Evolutionary conservation across 1,284 basidiomycete species (phyloP), one percentile per base, ranked within the genome.

Genomic region (Cryptococcus sp.): DNA sequence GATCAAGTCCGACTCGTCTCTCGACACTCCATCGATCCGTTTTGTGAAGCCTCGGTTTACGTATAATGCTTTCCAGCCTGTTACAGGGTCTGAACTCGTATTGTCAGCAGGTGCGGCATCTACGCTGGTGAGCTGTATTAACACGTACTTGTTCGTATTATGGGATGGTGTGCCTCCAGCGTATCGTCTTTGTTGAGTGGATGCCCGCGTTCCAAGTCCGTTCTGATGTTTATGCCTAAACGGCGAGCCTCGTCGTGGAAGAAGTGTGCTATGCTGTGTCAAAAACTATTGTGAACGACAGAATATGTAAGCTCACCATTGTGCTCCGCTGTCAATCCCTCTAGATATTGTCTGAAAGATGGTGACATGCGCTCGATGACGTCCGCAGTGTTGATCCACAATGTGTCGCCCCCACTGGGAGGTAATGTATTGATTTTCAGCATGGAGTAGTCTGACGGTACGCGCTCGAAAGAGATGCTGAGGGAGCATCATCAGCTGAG

Each of bases 371-470:
- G 45, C 35, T 45, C 39, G 66, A 86, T 86, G 8, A 83, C 84
- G 65, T 86, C 85, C 67, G 87, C 86, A 1, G 81, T 83, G 41
- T 69, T 75, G 5, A 77, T 73, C 81, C 81, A 83, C 10, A 82
- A 66, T 0, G 81, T 82, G 55, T 81, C 80, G 23, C 80, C 80
- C 2, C 80, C 79, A 15, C 60, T 60, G 17, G 72, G 65, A 40
- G 86, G 86, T 15, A 25, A 5, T 11, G 17, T 19, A 16, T 39
- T 83, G 68, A 86, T 79, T 67, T 85, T 85, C 47, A 86, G 75
- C 60, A 85, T 82, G 2, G 85, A 82, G 67, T 86, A 89, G 71
- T 88, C 86, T 0, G 85, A 83, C 0, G 88, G 87, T 1, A 86
- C 80, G 7, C 76, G 80, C 71, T 89, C 88, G 65, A 88, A 90